These are phyloP conservation scores for Stemphylium lycopersici DNA, from an alignment of 2,329 filamentous ascomycete genomes.

Conservation along the genomic window DNA sequence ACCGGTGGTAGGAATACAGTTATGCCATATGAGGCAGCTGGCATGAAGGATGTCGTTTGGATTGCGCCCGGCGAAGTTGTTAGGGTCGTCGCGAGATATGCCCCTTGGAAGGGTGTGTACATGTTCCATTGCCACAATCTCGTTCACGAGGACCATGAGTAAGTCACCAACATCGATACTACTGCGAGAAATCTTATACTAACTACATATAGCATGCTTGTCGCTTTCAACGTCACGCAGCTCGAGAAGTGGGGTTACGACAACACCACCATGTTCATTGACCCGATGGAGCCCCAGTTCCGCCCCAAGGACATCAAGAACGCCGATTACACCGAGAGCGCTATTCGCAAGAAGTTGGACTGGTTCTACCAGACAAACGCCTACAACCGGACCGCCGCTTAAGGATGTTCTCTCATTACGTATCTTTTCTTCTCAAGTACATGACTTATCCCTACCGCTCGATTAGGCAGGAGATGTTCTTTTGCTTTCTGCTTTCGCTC, in stretches of 20 bases:
- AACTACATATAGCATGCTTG: constrained; percentile 46
- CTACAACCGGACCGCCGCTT: constrained; percentile 28
- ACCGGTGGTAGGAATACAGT: constrained; percentile 53
- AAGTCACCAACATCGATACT: constrained; percentile 6
- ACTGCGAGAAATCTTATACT: not conserved
- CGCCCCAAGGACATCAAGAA: constrained; percentile 30
- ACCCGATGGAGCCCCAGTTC: constrained; percentile 39
- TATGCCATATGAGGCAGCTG: constrained; percentile 60
- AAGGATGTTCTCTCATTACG: not conserved
- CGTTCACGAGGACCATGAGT: constrained; percentile 54
- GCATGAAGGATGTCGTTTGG: constrained; percentile 65
- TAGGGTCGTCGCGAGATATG: constrained; percentile 37
- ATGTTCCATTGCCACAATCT: constrained; percentile 57
- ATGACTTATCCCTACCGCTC: not conserved
- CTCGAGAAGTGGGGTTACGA: constrained; percentile 45
- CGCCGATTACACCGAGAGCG: constrained; percentile 32
- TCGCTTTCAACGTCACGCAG: constrained; percentile 51
- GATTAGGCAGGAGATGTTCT: not conserved
- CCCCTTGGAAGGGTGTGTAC: constrained; percentile 56
- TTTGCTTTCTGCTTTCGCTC: not conserved
- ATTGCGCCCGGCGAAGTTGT: constrained; percentile 56
- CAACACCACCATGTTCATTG: constrained; percentile 40
- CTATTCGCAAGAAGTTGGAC: constrained; percentile 37
- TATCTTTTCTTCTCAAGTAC: not conserved
- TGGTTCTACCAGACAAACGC: constrained; percentile 41